Base-by-base conservation (phyloP, 306 rosid species). In the Biancaea sappan region DNA sequence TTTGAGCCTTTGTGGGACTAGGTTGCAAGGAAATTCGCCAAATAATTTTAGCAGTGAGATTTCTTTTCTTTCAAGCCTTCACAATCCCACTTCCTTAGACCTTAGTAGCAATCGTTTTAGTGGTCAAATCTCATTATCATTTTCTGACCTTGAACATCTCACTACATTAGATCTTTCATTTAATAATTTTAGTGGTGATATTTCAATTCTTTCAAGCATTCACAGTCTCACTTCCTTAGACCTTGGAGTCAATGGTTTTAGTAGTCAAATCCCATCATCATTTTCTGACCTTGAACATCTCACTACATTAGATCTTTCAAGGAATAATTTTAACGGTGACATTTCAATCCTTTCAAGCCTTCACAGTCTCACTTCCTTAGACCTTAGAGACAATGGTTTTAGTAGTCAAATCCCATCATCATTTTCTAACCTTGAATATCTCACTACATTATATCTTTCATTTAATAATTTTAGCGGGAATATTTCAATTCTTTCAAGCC, bases 121-220 rank as follows among this genome's bases (percentile, higher is more conserved):
- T 2, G 54, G 25, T 48, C 4, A 48, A 48, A 48, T 18, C 24
- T 24, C 6, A 2, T 18, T 4, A n/a, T n/a, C n/a, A n/a, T n/a
- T n/a, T n/a, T n/a, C n/a, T n/a, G n/a, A n/a, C n/a, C n/a, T n/a
- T n/a, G n/a, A n/a, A n/a, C 34, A 68, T 10, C 35, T 80, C 2
- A 63, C 71, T 48, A 21, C 10, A 8, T 66, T 67, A 14, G 2
- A 51, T 31, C 66, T 75, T 19, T 3, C 22, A n/a, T 0, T 0
- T 0, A 75, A 66, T 35, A 52, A 28, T 1, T 41, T 75, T 70
- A 75, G 6, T 66, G 73, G 80, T 54, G 28, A 75, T 0, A 56
- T 75, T n/a, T n/a, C n/a, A n/a, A n/a, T n/a, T n/a, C n/a, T n/a
- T n/a, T n/a, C n/a, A n/a, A n/a, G n/a, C n/a, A 2, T 32, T 32